phyloP scores from a whole-genome alignment of 306 rosid genomes.

The Amphicarpaea edgeworthii region DNA sequence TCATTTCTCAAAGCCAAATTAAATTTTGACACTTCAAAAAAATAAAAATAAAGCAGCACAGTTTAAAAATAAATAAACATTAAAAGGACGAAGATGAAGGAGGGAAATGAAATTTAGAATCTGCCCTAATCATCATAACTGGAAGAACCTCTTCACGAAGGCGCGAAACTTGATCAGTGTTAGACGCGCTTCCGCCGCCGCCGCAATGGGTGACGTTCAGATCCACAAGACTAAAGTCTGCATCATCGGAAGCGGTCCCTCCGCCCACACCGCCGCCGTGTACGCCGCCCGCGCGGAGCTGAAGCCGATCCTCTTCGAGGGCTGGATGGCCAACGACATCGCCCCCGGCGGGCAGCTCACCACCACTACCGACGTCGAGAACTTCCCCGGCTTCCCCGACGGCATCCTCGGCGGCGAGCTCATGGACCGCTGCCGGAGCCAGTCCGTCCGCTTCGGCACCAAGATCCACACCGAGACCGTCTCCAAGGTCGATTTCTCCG shows the following conservation, averaged over 20 bases:
- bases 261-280: slow-evolving; percentile 85
- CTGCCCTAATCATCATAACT: slow-evolving; percentile 26
- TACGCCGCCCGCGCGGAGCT: slow-evolving; percentile 91
- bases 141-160: slow-evolving; percentile 31
- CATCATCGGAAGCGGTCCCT: slow-evolving; percentile 92
- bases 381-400: slow-evolving; percentile 83
- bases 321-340: slow-evolving; percentile 91
- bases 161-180: slow-evolving; percentile 45
- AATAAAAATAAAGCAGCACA: background rate
- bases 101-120: slow-evolving; percentile 51
- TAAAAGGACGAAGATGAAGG: slow-evolving; percentile 5
- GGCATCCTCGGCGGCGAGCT: slow-evolving; percentile 80
- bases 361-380: slow-evolving; percentile 88
- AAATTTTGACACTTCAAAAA: too few relatives aligned
- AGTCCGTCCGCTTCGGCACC: slow-evolving; percentile 81
- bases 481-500: slow-evolving; percentile 70
- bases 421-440: slow-evolving; percentile 73
- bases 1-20: too few relatives aligned
- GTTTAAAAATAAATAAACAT: background rate
- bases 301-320: slow-evolving; percentile 83
- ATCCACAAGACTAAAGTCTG: slow-evolving; percentile 70
- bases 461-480: slow-evolving; percentile 81
- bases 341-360: slow-evolving; percentile 95
- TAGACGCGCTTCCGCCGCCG: slow-evolving; percentile 22
- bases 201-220: slow-evolving; percentile 50